Evolutionary conservation across 352 stramenopile genomes (phyloP).

Genomic region (Saprolegnia diclina): DNA sequence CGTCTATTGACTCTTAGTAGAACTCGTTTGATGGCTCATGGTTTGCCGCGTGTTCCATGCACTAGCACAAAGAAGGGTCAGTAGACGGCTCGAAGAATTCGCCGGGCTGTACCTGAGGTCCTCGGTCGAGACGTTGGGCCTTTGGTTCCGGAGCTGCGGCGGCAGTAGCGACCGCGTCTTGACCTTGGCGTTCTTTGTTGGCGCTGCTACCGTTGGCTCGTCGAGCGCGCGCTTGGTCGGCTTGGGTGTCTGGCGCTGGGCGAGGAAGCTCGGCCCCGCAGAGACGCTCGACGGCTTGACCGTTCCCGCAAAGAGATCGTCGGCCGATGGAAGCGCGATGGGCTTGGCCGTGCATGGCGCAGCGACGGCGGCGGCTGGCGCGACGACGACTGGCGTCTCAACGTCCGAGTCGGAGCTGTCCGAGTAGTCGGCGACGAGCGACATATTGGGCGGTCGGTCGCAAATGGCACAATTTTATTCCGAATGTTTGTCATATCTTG

Average conservation of each 20-base stretch:
- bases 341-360: constrained; percentile 12
- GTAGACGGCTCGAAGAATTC: not conserved
- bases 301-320: constrained; percentile 21
- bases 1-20: not conserved
- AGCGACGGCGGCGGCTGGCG: not conserved
- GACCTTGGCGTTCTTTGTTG: constrained; percentile 9
- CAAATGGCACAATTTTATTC: not conserved
- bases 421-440: constrained; percentile 24
- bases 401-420: constrained; percentile 10
- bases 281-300: not conserved
- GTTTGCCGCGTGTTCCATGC: constrained; percentile 70
- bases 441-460: constrained; percentile 6
- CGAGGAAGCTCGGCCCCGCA: constrained; percentile 4
- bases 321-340: constrained; percentile 13
- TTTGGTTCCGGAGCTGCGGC: constrained; percentile 17
- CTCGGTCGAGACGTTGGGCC: constrained; percentile 31
- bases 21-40: constrained; percentile 30
- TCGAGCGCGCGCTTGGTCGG: not conserved
- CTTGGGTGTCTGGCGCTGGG: not conserved
- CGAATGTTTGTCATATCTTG: no score
- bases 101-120: constrained; percentile 41
- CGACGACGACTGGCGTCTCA: not conserved
- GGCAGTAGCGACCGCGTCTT: constrained; percentile 19
- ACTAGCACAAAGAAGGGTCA: constrained; percentile 29
- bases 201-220: not conserved